Conservation (phyloP, 345 rosid genomes). For the Durio zibethinus region DNA sequence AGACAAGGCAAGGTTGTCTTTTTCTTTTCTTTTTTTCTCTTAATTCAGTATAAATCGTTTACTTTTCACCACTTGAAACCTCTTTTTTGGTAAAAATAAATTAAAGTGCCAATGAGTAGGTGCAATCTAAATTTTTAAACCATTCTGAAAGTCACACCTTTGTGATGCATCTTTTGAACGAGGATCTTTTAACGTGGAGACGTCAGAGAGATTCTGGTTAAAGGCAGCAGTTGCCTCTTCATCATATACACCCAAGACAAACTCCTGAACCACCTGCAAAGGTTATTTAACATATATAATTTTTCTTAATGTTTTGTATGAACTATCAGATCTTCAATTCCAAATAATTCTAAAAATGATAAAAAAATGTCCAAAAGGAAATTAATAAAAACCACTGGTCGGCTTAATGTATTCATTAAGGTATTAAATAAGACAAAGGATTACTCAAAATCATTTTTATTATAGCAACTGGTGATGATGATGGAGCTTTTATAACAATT, state of each 20-base stretch:
- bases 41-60: not conserved
- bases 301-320: not conserved
- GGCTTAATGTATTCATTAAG: not conserved
- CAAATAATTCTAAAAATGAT: not conserved
- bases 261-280: conserved; percentile 75
- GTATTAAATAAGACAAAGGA: not conserved
- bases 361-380: not conserved
- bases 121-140: not conserved
- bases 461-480: not conserved
- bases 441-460: not conserved
- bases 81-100: not conserved
- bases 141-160: conserved; percentile 39
- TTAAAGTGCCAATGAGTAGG: not conserved
- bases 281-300: not conserved
- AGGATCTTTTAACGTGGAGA: conserved; percentile 73
- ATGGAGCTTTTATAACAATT: not conserved
- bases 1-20: not conserved
- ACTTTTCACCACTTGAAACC: not conserved
- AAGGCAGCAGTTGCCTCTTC: conserved; percentile 61
- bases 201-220: conserved; percentile 70
- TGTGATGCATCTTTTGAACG: conserved; percentile 76
- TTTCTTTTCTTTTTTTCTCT: not conserved
- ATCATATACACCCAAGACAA: conserved; percentile 73
- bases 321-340: not conserved
- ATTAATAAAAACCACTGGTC: not conserved